These are phyloP conservation scores for Periconia digitata DNA, from an alignment of 2,329 filamentous ascomycete species.

Conservation along the genomic window DNA sequence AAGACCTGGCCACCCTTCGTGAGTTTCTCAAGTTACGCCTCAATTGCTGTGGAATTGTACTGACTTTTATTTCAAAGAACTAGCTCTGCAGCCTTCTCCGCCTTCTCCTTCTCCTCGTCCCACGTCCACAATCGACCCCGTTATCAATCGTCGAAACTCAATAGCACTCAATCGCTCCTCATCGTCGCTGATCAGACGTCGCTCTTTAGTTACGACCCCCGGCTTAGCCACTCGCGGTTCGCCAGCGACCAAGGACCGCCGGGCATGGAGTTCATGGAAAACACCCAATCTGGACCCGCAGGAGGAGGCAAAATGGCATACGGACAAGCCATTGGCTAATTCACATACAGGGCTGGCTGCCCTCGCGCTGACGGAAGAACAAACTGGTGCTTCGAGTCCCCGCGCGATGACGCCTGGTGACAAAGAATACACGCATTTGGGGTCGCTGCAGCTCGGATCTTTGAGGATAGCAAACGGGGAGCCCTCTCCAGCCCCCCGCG, in stretches of 20 bases:
- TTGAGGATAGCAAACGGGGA: conserved; percentile 52
- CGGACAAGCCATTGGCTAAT: conserved; percentile 21
- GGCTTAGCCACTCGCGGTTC: conserved; percentile 42
- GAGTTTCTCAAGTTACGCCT: conserved; percentile 14
- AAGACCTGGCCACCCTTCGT: conserved; percentile 50
- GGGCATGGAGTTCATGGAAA: conserved; percentile 37
- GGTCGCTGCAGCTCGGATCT: conserved; percentile 46
- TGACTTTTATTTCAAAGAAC: conserved; percentile 24
- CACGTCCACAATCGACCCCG: conserved; percentile 13
- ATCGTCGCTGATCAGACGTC: conserved; percentile 38
- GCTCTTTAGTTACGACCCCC: conserved; percentile 44
- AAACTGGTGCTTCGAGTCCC: conserved; percentile 19
- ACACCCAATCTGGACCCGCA: conserved; percentile 23
- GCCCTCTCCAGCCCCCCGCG: conserved; percentile 48
- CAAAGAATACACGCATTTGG: conserved; percentile 45
- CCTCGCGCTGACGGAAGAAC: conserved; percentile 24
- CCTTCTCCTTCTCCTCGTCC: conserved; percentile 4
- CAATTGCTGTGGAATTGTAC: not conserved
- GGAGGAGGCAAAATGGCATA: conserved; percentile 36
- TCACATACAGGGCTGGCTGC: conserved; percentile 23
- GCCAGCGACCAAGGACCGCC: conserved; percentile 35
- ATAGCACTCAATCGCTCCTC: conserved; percentile 15
- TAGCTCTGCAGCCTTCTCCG: conserved; percentile 29
- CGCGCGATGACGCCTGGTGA: conserved; percentile 46
- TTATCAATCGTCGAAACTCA: conserved; percentile 23